Evolutionary conservation across 371 early-diverging fungal species (phyloP).

Genomic region (Phascolomyces articulosus): DNA sequence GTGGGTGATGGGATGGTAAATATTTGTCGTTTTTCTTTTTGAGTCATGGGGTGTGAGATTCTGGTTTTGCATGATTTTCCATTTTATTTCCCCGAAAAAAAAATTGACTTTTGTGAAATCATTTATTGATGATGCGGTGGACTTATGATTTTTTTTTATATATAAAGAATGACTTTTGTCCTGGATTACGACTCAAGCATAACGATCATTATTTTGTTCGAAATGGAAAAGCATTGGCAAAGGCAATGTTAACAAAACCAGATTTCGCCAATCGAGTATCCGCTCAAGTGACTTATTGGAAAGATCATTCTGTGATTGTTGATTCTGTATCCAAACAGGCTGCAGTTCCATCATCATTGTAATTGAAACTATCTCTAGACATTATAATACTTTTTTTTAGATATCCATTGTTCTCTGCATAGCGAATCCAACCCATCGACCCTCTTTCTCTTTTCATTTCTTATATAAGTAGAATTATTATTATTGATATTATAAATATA

Average conservation of each 20-base stretch:
- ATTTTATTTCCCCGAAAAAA: too few relatives aligned
- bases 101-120: too few relatives aligned
- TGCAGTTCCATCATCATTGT: not conserved
- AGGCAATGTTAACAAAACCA: slow-evolving; percentile 13
- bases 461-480: too few relatives aligned
- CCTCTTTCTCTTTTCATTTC: too few relatives aligned
- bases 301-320: slow-evolving; percentile 15
- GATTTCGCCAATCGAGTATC: slow-evolving; percentile 13
- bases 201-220: slow-evolving; percentile 32
- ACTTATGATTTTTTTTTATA: not conserved
- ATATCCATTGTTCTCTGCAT: too few relatives aligned
- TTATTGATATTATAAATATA: too few relatives aligned
- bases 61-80: too few relatives aligned
- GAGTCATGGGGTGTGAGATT: not conserved
- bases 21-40: not conserved
- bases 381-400: too few relatives aligned
- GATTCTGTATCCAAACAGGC: slow-evolving; percentile 1
- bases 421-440: too few relatives aligned
- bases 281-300: slow-evolving; percentile 28
- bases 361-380: too few relatives aligned
- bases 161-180: slow-evolving; percentile 46
- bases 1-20: slow-evolving; percentile 48
- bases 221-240: slow-evolving; percentile 16
- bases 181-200: slow-evolving; percentile 32
- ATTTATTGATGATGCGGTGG: too few relatives aligned